Evolutionary conservation across 306 rosid species (phyloP).

Genomic region (Castanospermum australe): DNA sequence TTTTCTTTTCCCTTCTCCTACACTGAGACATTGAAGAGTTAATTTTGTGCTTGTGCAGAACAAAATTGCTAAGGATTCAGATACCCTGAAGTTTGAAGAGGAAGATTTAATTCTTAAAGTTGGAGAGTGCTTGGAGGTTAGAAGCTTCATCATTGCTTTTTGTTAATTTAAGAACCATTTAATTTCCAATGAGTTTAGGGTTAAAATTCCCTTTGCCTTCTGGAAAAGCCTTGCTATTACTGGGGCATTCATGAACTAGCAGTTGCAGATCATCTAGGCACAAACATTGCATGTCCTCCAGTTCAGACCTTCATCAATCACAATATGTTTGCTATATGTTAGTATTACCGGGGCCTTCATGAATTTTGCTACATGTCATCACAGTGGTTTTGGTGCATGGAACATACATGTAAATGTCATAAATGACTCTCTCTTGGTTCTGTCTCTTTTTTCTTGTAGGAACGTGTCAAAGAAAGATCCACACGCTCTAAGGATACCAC

Average conservation of each 20-base stretch:
- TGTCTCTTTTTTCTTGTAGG: conserved; percentile 49
- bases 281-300: not conserved
- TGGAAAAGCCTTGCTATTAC: conserved; percentile 7
- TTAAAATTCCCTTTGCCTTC: conserved; percentile 2
- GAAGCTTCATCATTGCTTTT: conserved; percentile 32
- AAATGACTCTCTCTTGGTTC: conserved; percentile 4
- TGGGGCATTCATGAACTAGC: conserved; percentile 21
- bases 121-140: conserved; percentile 90
- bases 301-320: conserved; percentile 9
- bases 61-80: conserved; percentile 75
- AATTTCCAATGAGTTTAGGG: conserved; percentile 3
- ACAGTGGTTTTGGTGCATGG: conserved; percentile 16
- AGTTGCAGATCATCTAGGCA: conserved; percentile 22
- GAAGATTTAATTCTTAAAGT: conserved; percentile 91
- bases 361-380: conserved; percentile 17
- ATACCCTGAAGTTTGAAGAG: conserved; percentile 61
- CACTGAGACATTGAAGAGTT: conserved; percentile 25
- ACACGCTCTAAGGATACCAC: conserved; percentile 47
- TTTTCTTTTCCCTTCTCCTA: not conserved
- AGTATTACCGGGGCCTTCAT: not conserved
- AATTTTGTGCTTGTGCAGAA: conserved; percentile 51
- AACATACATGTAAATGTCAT: not conserved
- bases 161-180: not conserved
- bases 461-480: conserved; percentile 83
- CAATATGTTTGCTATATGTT: conserved; percentile 3